Base-by-base conservation (phyloP, 331 rosid species). In the Rhamnella rubrinervis region DNA sequence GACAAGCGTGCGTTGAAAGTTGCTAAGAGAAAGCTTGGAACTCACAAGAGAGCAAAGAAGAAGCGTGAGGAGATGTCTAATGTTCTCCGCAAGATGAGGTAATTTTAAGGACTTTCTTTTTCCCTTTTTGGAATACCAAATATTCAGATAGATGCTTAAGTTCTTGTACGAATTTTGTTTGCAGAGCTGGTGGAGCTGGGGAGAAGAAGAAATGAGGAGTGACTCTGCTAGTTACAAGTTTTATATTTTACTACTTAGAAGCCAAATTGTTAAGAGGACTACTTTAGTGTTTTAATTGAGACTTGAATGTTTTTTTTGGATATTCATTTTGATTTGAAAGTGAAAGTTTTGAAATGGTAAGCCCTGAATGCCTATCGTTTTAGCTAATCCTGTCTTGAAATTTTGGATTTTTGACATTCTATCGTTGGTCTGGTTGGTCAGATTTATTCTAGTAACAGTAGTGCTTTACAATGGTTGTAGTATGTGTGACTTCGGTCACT, bases 61-160 rank as follows among this genome's bases (percentile, higher is more conserved):
- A 92, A 92, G 96, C 59, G 96, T 4, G 97, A 92, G 75, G 97
- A 89, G 79, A 92, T 92, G 97, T 83, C 96, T 40, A 88, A 77
- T 51, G 89, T 71, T 8, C 96, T 91, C 70, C 63, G 96, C 2
- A 91, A 91, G 83, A 88, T 91, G 87, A 91, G 97, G 97, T 91
- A 73, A 28, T 26, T 52, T 39, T 20, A 11, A 4, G 6, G 26
- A 26, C 25, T 57, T 49, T 49, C n/a, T 16, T 20, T 31, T 44
- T 55, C 70, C 10, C 6, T 0, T 19, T 1, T 23, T 1, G 35
- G 35, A 6, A 51, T 35, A 41, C 41, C 6, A 18, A 53, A 7
- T 6, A 19, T 53, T 53, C 26, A 53, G 3, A 5, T 18, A 3
- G 11, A 17, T 21, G 11, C 57, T 5, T 6, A 18, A 18, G 20